Evolutionary conservation across 2,329 filamentous ascomycete genomes (phyloP).

Genomic region (Tolypocladium tundrense): DNA sequence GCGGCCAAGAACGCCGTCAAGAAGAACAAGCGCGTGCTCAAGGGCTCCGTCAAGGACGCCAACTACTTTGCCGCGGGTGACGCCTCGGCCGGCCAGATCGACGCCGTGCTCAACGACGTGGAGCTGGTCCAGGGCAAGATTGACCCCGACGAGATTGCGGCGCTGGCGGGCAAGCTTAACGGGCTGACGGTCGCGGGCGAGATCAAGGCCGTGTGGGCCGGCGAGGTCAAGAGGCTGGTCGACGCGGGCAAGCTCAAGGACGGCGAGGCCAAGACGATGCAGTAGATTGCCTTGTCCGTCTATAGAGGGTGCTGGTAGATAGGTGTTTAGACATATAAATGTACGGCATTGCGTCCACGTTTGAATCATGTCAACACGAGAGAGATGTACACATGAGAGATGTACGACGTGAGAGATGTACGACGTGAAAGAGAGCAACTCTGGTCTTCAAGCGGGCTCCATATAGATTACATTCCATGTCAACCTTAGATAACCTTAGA

Average conservation of each 20-base stretch:
- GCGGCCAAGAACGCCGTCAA: slow-evolving; percentile 97
- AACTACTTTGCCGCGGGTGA: slow-evolving; percentile 84
- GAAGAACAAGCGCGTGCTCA: slow-evolving; percentile 99
- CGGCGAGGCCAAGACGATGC: slow-evolving; percentile 62
- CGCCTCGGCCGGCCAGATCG: slow-evolving; percentile 65
- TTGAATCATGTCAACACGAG: background rate
- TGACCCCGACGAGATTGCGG: slow-evolving; percentile 82
- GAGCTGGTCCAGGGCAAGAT: slow-evolving; percentile 82
- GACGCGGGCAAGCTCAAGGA: slow-evolving; percentile 79
- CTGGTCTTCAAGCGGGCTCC: too few relatives aligned
- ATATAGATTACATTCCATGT: too few relatives aligned
- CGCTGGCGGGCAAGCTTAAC: slow-evolving; percentile 69
- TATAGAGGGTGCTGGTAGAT: background rate
- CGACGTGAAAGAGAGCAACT: too few relatives aligned
- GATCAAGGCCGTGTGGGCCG: slow-evolving; percentile 76
- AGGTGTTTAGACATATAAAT: background rate
- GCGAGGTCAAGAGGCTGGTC: slow-evolving; percentile 68
- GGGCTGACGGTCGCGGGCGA: slow-evolving; percentile 68
- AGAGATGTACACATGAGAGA: too few relatives aligned
- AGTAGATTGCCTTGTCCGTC: background rate
- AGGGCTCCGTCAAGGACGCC: slow-evolving; percentile 88
- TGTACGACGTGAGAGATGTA: too few relatives aligned
- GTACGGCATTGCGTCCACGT: background rate
- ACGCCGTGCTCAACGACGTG: slow-evolving; percentile 73
- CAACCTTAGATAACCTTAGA: too few relatives aligned